These are phyloP conservation scores for Botrytis fragariae DNA, from an alignment of 2,329 filamentous ascomycete genomes.

Conservation along the genomic window DNA sequence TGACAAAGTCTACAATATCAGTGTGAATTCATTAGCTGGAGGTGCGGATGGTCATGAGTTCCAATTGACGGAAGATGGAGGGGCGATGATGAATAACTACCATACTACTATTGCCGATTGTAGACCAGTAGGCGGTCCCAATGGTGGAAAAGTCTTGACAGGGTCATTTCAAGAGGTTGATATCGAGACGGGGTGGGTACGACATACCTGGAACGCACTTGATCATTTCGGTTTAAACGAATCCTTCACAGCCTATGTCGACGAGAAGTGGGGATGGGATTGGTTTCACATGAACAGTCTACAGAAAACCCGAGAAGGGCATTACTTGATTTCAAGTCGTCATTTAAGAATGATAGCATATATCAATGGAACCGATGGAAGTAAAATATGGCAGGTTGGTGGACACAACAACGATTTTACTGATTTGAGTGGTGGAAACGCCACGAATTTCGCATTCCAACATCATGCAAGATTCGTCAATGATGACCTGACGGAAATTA, in stretches of 20 bases:
- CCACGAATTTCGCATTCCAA: constrained; percentile 6
- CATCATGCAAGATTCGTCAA: constrained; percentile 42
- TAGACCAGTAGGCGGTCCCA: neutral
- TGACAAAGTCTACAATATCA: constrained; percentile 1
- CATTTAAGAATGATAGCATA: neutral
- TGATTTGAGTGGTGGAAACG: neutral
- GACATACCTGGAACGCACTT: constrained; percentile 51
- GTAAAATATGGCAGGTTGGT: neutral
- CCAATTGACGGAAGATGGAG: constrained; percentile 15
- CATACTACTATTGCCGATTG: constrained; percentile 12
- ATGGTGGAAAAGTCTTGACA: constrained; percentile 9
- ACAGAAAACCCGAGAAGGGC: neutral
- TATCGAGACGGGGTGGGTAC: constrained; percentile 47
- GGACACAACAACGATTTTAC: neutral
- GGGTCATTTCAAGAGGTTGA: constrained; percentile 49
- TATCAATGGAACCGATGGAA: neutral
- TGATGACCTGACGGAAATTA: constrained; percentile 37
- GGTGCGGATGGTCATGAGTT: constrained; percentile 17
- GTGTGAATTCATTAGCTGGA: constrained; percentile 3
- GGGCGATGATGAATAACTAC: constrained; percentile 14
- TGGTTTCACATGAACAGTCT: constrained; percentile 40
- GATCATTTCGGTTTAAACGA: constrained; percentile 38
- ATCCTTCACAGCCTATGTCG: constrained; percentile 21
- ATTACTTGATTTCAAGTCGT: neutral
- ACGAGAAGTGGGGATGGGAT: constrained; percentile 29